A percentile compares a stretch with the other conserved stretches of the same genome.
phyloP scores from a whole-genome alignment of 83 land plant species.

The Picea abies region DNA sequence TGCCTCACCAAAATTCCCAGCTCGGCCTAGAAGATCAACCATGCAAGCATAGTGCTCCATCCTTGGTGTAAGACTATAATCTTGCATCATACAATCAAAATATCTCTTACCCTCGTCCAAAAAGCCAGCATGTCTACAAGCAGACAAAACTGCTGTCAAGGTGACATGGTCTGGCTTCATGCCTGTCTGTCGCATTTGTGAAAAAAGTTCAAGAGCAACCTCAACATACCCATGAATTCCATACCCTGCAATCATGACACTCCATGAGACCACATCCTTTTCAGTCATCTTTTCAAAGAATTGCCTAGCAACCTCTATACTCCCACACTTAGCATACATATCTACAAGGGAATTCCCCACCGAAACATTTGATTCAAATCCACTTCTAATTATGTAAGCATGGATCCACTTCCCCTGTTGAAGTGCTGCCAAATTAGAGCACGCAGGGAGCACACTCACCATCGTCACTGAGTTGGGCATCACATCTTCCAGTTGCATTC shows the following conservation, averaged over 20 bases:
- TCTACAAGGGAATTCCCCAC: conserved; percentile 32
- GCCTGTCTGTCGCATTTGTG: conserved; percentile 21
- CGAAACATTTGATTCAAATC: neutral
- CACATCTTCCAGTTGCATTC: neutral
- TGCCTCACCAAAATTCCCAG: neutral
- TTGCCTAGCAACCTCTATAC: conserved; percentile 12
- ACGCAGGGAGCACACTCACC: conserved; percentile 31
- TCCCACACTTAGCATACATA: conserved; percentile 57
- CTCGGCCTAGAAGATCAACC: conserved; percentile 7
- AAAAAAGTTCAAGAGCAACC: conserved; percentile 27
- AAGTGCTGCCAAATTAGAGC: conserved; percentile 31
- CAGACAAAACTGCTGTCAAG: conserved; percentile 43
- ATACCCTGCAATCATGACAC: conserved; percentile 41
- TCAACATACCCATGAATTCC: conserved; percentile 36
- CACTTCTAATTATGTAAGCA: neutral
- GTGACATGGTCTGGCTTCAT: conserved; percentile 39
- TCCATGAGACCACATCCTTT: conserved; percentile 38
- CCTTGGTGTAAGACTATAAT: neutral
- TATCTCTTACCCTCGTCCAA: conserved; percentile 8
- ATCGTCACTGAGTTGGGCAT: conserved; percentile 19
- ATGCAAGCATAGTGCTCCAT: conserved; percentile 2
- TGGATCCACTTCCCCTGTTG: conserved; percentile 46
- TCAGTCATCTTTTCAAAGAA: conserved; percentile 30
- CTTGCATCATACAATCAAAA: conserved; percentile 1
- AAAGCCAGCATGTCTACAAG: conserved; percentile 47